A percentile compares a stretch with the other conserved stretches of the same genome.
Evolutionary conservation across 2,329 filamentous ascomycete species (phyloP).

Genomic region (Bretziella fagacearum): DNA sequence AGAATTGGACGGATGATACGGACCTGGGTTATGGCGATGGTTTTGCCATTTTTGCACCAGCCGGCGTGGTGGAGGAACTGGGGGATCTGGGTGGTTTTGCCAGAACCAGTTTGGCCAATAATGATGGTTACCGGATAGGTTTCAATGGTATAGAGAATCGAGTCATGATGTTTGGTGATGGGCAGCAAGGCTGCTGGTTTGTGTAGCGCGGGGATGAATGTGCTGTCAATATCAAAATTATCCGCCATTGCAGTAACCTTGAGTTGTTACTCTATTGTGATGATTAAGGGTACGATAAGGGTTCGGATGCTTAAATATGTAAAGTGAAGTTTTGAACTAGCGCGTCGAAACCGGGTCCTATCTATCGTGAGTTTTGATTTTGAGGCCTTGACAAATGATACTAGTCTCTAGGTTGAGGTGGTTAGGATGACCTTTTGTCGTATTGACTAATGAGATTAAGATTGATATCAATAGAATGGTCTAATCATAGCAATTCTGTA

Average conservation of each 20-base stretch:
- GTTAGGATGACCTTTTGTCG: too few species aligned
- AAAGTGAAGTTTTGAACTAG: too few species aligned
- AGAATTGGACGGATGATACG: conserved; percentile 18
- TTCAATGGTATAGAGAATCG: conserved; percentile 72
- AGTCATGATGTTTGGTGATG: conserved; percentile 67
- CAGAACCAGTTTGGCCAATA: conserved; percentile 84
- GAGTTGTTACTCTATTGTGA: too few species aligned
- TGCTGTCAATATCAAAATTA: conserved; percentile 38
- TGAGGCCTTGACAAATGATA: too few species aligned
- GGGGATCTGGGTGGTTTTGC: conserved; percentile 90
- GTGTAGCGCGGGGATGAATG: conserved; percentile 65
- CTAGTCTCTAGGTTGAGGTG: too few species aligned
- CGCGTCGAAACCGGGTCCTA: too few species aligned
- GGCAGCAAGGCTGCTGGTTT: conserved; percentile 72
- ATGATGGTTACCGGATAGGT: conserved; percentile 72
- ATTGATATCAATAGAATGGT: too few species aligned
- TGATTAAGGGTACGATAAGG: conserved; percentile 7
- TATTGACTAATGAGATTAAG: too few species aligned
- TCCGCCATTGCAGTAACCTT: conserved; percentile 21
- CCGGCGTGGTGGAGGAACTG: conserved; percentile 78
- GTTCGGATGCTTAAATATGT: too few species aligned
- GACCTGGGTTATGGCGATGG: conserved; percentile 82
- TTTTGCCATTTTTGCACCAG: conserved; percentile 71
- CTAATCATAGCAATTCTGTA: too few species aligned
- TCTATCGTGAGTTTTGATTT: too few species aligned